These are phyloP conservation scores for Petunia axillaris DNA, from an alignment of 257 asterid species.

Conservation along the genomic window DNA sequence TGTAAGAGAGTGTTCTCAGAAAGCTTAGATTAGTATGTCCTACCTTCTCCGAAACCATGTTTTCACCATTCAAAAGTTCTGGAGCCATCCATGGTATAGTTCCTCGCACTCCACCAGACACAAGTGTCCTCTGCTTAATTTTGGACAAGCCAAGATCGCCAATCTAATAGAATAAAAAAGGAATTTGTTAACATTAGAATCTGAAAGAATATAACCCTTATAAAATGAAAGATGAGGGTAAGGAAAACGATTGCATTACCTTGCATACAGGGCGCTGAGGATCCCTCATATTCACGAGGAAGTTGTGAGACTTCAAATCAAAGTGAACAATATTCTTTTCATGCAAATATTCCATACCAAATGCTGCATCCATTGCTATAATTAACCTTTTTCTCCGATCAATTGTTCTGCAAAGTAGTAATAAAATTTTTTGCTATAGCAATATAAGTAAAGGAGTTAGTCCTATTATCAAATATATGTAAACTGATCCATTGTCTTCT, in stretches of 20 bases:
- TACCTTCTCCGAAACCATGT: constrained; percentile 42
- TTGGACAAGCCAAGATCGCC: constrained; percentile 45
- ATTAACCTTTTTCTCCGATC: constrained; percentile 40
- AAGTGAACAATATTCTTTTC: constrained; percentile 39
- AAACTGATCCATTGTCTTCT: too few relatives aligned
- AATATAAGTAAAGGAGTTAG: too few relatives aligned
- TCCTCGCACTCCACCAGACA: constrained; percentile 44
- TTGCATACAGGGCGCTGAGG: constrained; percentile 45
- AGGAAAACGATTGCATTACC: constrained; percentile 30
- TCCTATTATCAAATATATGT: too few relatives aligned
- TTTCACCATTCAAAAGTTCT: constrained; percentile 33
- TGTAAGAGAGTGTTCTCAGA: background rate
- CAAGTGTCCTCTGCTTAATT: constrained; percentile 37
- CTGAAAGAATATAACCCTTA: background rate
- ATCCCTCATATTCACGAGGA: constrained; percentile 43
- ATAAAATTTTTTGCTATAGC: too few relatives aligned
- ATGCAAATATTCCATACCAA: constrained; percentile 47
- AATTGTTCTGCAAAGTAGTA: constrained; percentile 36
- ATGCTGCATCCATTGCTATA: constrained; percentile 44
- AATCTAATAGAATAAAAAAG: constrained; percentile 23
- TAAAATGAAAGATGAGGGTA: background rate
- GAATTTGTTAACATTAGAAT: background rate
- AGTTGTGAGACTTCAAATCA: constrained; percentile 45
- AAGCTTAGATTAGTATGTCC: background rate
- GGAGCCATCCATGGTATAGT: constrained; percentile 18